phyloP scores from a whole-genome alignment of 2,329 filamentous ascomycete genomes.

The Cladophialophora yegresii region DNA sequence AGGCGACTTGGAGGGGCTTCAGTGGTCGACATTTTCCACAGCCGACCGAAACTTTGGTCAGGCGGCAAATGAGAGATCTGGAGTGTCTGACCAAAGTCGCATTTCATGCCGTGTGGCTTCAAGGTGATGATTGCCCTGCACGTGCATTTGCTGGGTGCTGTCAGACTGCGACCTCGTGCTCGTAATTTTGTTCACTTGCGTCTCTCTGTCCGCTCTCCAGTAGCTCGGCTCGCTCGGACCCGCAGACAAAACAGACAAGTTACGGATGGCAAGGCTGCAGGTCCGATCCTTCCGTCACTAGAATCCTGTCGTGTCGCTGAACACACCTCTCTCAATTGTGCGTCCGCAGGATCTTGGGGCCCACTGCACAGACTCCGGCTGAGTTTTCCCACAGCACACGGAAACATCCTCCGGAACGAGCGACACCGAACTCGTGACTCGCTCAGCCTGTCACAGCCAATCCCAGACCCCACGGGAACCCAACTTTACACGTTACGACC shows the following conservation, averaged over 20 bases:
- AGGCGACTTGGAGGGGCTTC: conserved; percentile 5
- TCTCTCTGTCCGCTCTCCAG: not conserved
- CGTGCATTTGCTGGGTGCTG: not conserved
- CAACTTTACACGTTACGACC: not conserved
- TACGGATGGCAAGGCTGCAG: not conserved
- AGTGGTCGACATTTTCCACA: conserved; percentile 10
- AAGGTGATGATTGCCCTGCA: too few relatives aligned
- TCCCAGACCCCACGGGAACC: not conserved
- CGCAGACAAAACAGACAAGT: too few relatives aligned
- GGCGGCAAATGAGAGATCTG: not conserved
- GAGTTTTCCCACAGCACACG: not conserved
- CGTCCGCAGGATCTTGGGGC: too few relatives aligned
- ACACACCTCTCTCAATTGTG: not conserved
- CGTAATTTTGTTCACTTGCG: not conserved
- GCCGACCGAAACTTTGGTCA: not conserved
- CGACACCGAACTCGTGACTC: not conserved
- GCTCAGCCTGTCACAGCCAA: not conserved
- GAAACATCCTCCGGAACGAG: conserved; percentile 1
- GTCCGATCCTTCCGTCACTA: not conserved
- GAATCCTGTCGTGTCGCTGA: not conserved
- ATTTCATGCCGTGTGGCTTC: conserved; percentile 9
- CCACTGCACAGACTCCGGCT: not conserved
- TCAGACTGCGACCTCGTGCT: conserved; percentile 6
- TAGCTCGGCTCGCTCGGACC: too few relatives aligned
- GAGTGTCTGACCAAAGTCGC: conserved; percentile 11